Conservation (phyloP, 805 yeast genomes). For the Saturnispora dispora region DNA sequence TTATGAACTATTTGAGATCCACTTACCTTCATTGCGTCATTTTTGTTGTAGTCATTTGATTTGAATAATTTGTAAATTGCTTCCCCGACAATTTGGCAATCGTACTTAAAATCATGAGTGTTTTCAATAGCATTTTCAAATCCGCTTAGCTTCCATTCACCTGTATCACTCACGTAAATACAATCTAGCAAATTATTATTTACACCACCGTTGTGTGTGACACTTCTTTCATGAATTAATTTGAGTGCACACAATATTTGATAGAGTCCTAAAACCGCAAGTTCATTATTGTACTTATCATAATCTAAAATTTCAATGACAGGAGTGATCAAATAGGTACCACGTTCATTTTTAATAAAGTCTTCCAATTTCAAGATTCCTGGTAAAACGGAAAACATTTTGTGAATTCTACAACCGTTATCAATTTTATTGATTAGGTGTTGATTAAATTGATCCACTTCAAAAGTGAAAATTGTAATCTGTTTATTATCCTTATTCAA, state of each 20-base stretch:
- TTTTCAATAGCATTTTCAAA: slow-evolving; percentile 56
- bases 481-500: slow-evolving; percentile 40
- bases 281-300: slow-evolving; percentile 21
- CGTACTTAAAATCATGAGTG: slow-evolving; percentile 16
- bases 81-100: neutral
- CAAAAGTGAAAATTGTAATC: slow-evolving; percentile 62
- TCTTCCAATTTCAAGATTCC: slow-evolving; percentile 59
- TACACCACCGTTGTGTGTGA: slow-evolving; percentile 57
- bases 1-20: neutral
- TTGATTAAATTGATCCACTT: slow-evolving; percentile 20
- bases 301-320: slow-evolving; percentile 32
- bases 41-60: neutral
- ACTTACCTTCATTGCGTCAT: neutral
- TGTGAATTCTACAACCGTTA: slow-evolving; percentile 33
- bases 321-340: slow-evolving; percentile 58
- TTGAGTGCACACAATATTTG: slow-evolving; percentile 45
- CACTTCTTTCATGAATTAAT: slow-evolving; percentile 48
- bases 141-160: slow-evolving; percentile 83
- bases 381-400: slow-evolving; percentile 52
- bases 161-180: slow-evolving; percentile 55
- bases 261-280: slow-evolving; percentile 46
- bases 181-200: slow-evolving; percentile 32
- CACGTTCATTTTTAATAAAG: slow-evolving; percentile 50
- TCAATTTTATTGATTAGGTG: slow-evolving; percentile 33
- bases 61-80: slow-evolving; percentile 1